Evolutionary conservation across 495 filamentous ascomycete species (phyloP).

Genomic region (Aspergillus affinis): DNA sequence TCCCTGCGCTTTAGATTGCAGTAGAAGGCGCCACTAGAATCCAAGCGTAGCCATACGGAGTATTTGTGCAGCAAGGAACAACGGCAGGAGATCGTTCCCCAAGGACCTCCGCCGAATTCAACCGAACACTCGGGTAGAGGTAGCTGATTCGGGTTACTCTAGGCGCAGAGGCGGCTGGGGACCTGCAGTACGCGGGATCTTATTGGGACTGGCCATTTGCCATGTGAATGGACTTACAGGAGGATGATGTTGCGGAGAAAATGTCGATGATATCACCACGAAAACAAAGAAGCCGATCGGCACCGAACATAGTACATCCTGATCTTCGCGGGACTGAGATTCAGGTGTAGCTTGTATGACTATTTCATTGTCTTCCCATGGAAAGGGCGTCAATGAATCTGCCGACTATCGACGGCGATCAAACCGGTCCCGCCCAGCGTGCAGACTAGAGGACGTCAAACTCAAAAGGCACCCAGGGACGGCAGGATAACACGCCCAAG

Average conservation of each 20-base stretch:
- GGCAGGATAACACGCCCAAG: neutral
- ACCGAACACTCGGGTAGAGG: neutral
- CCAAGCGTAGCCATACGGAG: neutral
- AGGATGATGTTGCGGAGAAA: neutral
- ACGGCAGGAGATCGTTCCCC: neutral
- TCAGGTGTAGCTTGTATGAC: neutral
- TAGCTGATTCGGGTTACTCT: neutral
- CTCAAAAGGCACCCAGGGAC: neutral
- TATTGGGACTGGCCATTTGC: too few relatives aligned
- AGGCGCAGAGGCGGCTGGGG: neutral
- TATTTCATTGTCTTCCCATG: slow-evolving; percentile 11
- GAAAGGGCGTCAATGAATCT: slow-evolving; percentile 12
- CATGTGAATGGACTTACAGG: neutral
- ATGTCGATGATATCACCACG: neutral
- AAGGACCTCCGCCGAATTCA: neutral
- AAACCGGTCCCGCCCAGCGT: neutral
- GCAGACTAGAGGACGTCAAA: neutral
- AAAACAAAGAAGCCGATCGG: neutral
- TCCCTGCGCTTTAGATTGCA: neutral
- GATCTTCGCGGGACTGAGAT: neutral
- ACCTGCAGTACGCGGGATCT: neutral
- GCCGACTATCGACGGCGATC: slow-evolving; percentile 13
- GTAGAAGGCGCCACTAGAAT: neutral
- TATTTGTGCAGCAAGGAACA: neutral
- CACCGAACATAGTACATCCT: neutral